Base-by-base conservation (phyloP, 2,329 filamentous ascomycete species). In the Aspergillus ochraceoroseus region DNA sequence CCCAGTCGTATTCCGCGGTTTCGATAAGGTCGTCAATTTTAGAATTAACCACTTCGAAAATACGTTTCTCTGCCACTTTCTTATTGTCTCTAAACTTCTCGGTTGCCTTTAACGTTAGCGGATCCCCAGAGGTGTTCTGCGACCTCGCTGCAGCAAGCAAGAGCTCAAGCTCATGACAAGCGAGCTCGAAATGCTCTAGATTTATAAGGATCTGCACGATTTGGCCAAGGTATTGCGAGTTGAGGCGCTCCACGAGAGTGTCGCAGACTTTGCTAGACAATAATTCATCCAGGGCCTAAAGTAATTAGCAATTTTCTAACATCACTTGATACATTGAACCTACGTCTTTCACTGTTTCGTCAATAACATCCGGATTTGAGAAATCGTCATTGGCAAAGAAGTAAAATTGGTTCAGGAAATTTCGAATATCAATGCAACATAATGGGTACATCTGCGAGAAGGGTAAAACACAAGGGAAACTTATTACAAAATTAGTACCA, bases 401-500 rank as follows among this genome's bases (percentile, higher is more conserved):
- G 64, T 96, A 96, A 57, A 98, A 96, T 59, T 96, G 89, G 63
- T 95, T 95, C 44, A 96, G 72, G 63, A 98, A 96, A 64, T 95
- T 95, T 27, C 90, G 80, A 55, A 98, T 95, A 58, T 96, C 88
- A 61, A 96, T 96, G 70, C 92, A 98, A 67, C 92, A 95, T 20
- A 96, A 75, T 1, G 92, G 90, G 61, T 98, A 98, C 92, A 98
- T 98, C 56, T 96, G 89, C 8, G 89, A 95, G 63, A 98, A 98
- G 0, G 92, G 94, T 1, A 98, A 72, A n/a, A 95, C 87, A 54
- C 85, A 94, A 4, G 92, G 94, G 61, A 95, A 95, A 8, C 85
- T 89, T 47, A 5, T 26, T 6, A 27, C 32, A 14, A 15, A 43
- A 33, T 28, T 33, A 41, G 32, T 34, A 9, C 14, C 20, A 19